These are phyloP conservation scores for Curvularia verruculosa DNA, from an alignment of 2,329 filamentous ascomycete genomes.

Conservation along the genomic window DNA sequence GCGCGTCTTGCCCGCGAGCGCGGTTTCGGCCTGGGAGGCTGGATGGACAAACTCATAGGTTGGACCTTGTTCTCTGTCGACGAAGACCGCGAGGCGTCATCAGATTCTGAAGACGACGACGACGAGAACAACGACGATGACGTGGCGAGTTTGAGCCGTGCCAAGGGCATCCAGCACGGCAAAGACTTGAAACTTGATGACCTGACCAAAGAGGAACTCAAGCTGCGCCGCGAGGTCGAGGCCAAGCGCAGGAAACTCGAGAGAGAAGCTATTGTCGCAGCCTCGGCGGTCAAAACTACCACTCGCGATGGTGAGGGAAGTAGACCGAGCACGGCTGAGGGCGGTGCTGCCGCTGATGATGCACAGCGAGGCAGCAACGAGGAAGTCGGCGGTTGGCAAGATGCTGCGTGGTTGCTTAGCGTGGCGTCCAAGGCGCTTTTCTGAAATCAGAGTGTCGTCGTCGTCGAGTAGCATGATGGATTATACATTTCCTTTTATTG, in stretches of 20 bases:
- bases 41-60: constrained; percentile 64
- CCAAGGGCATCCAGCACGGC: constrained; percentile 35
- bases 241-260: constrained; percentile 46
- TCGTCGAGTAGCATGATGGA: too few relatives aligned
- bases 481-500: background rate
- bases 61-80: constrained; percentile 63
- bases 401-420: constrained; percentile 64
- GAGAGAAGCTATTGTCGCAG: constrained; percentile 44
- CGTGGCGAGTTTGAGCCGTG: constrained; percentile 31
- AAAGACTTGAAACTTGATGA: constrained; percentile 30
- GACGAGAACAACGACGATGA: constrained; percentile 30
- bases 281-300: constrained; percentile 25
- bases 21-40: constrained; percentile 62
- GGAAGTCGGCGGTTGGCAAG: constrained; percentile 60
- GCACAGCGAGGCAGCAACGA: constrained; percentile 26
- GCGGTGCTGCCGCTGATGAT: constrained; percentile 1
- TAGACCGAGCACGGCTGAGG: constrained; percentile 18
- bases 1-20: constrained; percentile 57
- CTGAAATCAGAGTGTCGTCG: constrained; percentile 4
- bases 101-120: constrained; percentile 26
- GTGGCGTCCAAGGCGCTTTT: constrained; percentile 57
- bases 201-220: constrained; percentile 47
- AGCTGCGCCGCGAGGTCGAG: constrained; percentile 47
- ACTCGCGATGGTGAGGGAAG: constrained; percentile 7
- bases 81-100: constrained; percentile 52